Evolutionary conservation across 2,329 filamentous ascomycete species (phyloP), one percentile per base, ranked within the genome.

Genomic region (Colletotrichum lini): DNA sequence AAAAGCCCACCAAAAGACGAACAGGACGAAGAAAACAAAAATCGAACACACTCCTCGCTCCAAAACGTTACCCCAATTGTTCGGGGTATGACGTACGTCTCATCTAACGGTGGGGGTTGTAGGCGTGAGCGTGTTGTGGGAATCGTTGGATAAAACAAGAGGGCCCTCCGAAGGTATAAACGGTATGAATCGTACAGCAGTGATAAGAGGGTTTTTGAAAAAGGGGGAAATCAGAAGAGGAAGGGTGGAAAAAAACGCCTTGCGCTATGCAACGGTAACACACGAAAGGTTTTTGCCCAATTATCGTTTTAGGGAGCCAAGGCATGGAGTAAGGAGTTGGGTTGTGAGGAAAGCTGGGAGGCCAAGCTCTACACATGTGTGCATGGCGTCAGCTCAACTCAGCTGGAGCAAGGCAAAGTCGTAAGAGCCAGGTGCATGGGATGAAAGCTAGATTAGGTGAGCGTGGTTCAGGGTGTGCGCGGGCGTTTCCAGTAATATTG

Each of bases 401-500:
- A 59, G 45, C 59, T 53, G 30, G 12, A 69, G 58, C 65, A 64
- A 67, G 44, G 56, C 65, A 62, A 53, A n/a, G 54, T 52, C 30
- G 18, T 49, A 30, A 38, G 35, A 63, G 59, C 42, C 35, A 62
- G 40, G 21, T 21, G 13, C 42, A 72, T 65, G 63, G 57, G 26
- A 44, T 49, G 26, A 57, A 35, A 67, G 50, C 45, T 45, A 57
- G n/a, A 56, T 13, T 4, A 54, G 35, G 26, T 23, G 35, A 38
- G 35, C 35, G 6, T 40, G n/a, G 21, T 68, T 82, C 76, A 91
- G 59, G 89, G 89, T 16, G 89, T 91, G 75, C 84, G 84, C 15
- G 90, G 90, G 62, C 86, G 85, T 83, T 92, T 92, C 90, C 90
- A 92, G 79, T 90, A 92, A 77, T 92, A 92, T 90, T 92, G 90